A percentile compares a stretch with the other conserved stretches of the same genome.
Conservation (phyloP, 345 rosid genomes). For the Mercurialis annua region DNA sequence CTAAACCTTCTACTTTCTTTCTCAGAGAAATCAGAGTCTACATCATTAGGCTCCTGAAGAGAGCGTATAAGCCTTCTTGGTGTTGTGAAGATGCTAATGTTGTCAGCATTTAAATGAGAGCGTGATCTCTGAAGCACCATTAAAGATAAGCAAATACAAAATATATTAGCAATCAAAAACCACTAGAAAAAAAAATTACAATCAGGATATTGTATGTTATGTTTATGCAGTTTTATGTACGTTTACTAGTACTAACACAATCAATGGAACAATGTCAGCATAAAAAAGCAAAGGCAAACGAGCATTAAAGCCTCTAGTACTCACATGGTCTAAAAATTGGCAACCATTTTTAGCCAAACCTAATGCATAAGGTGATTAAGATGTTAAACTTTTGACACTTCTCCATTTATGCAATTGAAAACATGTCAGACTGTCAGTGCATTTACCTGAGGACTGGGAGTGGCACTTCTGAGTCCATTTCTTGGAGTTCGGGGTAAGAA, state of each 20-base stretch:
- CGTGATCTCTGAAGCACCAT: conserved; percentile 54
- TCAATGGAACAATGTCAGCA: neutral
- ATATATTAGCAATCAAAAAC: conserved; percentile 13
- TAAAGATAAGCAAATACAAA: conserved; percentile 11
- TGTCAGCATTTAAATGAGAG: conserved; percentile 43
- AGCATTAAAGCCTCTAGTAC: neutral
- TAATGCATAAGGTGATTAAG: neutral
- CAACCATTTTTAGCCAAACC: neutral
- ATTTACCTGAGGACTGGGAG: conserved; percentile 73
- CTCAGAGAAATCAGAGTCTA: conserved; percentile 43
- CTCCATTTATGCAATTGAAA: neutral
- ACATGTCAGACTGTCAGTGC: neutral
- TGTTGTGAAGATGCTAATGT: conserved; percentile 53
- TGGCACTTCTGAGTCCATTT: conserved; percentile 40
- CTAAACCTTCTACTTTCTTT: conserved; percentile 32
- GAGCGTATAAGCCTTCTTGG: conserved; percentile 74
- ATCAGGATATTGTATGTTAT: neutral
- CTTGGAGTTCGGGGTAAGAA: conserved; percentile 44
- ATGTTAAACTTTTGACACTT: neutral
- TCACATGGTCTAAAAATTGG: neutral
- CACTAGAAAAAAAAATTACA: conserved; percentile 6
- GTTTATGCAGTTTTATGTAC: neutral
- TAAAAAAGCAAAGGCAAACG: neutral
- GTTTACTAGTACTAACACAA: neutral
- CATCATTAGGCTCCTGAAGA: conserved; percentile 64